Base-by-base conservation (phyloP, 2,329 filamentous ascomycete species). In the Diatrype stigma region DNA sequence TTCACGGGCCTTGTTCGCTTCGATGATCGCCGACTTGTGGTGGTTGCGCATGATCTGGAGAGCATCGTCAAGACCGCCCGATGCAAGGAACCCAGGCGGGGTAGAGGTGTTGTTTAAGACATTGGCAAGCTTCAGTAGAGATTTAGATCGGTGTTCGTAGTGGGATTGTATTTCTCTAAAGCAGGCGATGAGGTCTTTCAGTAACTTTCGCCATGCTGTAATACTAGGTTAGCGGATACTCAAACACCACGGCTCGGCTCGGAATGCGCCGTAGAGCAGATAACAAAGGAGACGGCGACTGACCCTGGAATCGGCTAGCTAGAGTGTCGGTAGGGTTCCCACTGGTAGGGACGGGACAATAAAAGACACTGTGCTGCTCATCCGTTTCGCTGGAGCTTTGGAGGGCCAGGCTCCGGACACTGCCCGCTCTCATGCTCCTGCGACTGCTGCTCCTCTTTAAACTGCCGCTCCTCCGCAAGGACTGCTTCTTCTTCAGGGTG, bases 101-200 rank as follows among this genome's bases (percentile, higher is more conserved):
- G 86, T 79, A 7, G 82, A 71, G 23, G 87, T 88, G 64, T 91
- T 96, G 70, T 90, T 91, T 61, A 95, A 82, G 16, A 91, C 81
- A 63, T 92, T 92, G 49, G 89, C 86, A 8, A 96, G 82, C 60
- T 95, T 96, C 52, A 90, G 69, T 4, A 96, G 77, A 7, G 87
- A 83, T 68, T 96, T 97, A 26, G 89, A 81, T 54, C 89, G 85
- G 50, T 86, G 80, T 64, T 99, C 93, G 69, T 96, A 96, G 45
- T 92, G 89, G 47, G 81, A 81, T 66, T 96, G 90, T 45, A 97
- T 85, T 68, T 97, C 94, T 61, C 90, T 86, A 68, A 96, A 97
- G 69, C 96, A 97, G 51, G 88, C 76, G 58, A 97, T 96, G 42
- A 97, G 78, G 59, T 96, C 92, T 68, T 97, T 97, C 48, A 99